Conservation (phyloP, 1,139 yeast species). For the Lodderomyces beijingensis region DNA sequence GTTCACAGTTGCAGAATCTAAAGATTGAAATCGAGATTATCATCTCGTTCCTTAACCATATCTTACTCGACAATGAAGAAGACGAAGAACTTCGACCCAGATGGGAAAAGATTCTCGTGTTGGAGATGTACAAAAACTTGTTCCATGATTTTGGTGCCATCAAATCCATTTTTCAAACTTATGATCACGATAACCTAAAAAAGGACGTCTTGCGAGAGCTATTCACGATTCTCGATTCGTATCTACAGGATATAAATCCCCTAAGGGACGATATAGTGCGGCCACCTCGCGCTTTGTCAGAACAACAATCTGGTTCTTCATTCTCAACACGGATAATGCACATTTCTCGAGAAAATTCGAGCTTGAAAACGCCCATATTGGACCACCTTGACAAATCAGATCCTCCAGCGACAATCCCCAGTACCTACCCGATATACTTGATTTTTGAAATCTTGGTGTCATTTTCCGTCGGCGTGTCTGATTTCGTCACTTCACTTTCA, state of each 20-base stretch:
- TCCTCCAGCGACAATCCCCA: constrained; percentile 59
- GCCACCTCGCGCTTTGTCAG: constrained; percentile 11
- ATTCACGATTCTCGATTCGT: constrained; percentile 41
- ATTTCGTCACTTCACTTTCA: constrained; percentile 44
- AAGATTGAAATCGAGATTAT: constrained; percentile 80
- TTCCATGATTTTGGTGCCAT: constrained; percentile 54
- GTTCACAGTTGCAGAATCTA: constrained; percentile 56
- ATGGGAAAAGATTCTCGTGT: constrained; percentile 72
- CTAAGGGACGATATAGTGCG: constrained; percentile 34
- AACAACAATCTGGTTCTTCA: background rate
- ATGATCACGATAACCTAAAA: constrained; percentile 55
- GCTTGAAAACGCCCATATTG: constrained; percentile 52
- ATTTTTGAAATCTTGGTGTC: constrained; percentile 50
- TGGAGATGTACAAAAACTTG: constrained; percentile 66
- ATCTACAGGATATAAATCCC: constrained; percentile 25
- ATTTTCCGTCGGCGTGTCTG: constrained; percentile 67
- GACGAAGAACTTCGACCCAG: constrained; percentile 3
- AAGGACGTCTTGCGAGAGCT: constrained; percentile 61
- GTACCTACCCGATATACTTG: constrained; percentile 58
- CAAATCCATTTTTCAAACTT: constrained; percentile 51
- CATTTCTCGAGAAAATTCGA: constrained; percentile 22
- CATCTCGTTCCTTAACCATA: constrained; percentile 67
- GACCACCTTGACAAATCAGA: constrained; percentile 78
- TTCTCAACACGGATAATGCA: constrained; percentile 1
- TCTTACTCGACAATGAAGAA: constrained; percentile 32